A percentile compares a stretch with the other conserved stretches of the same genome.
These are phyloP conservation scores for Bromus sterilis DNA, from an alignment of 176 grass and related monocot genomes.

Conservation along the genomic window DNA sequence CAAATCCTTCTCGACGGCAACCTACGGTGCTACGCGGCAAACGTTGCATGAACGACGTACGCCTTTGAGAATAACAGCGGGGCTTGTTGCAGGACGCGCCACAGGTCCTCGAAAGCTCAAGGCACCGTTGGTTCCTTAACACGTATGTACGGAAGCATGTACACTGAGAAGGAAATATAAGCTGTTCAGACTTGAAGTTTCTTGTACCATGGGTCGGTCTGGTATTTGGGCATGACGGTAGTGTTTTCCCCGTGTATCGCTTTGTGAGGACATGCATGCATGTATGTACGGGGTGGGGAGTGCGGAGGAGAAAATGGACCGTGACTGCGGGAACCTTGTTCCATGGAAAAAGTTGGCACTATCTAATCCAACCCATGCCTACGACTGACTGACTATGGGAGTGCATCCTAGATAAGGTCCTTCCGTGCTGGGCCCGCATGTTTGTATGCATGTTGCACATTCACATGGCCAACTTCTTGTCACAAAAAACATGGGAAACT, in stretches of 20 bases:
- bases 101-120: background rate
- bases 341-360: slow-evolving; percentile 18
- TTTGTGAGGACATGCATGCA: background rate
- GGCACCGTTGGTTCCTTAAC: background rate
- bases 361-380: slow-evolving; percentile 7
- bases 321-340: slow-evolving; percentile 26
- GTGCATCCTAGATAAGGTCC: background rate
- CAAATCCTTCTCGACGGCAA: background rate
- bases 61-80: background rate
- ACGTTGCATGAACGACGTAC: background rate
- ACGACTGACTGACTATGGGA: background rate
- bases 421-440: background rate
- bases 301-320: background rate
- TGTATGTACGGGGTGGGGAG: background rate
- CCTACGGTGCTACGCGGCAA: background rate
- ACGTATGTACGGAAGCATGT: background rate
- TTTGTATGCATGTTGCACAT: background rate
- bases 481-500: background rate
- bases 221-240: too few species aligned
- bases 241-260: too few species aligned
- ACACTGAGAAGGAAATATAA: background rate
- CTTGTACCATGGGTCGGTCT: background rate
- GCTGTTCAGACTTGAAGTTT: background rate
- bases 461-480: background rate
- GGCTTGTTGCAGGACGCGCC: background rate